Evolutionary conservation across 2,329 filamentous ascomycete genomes (phyloP).

Genomic region (Geosmithia flava): DNA sequence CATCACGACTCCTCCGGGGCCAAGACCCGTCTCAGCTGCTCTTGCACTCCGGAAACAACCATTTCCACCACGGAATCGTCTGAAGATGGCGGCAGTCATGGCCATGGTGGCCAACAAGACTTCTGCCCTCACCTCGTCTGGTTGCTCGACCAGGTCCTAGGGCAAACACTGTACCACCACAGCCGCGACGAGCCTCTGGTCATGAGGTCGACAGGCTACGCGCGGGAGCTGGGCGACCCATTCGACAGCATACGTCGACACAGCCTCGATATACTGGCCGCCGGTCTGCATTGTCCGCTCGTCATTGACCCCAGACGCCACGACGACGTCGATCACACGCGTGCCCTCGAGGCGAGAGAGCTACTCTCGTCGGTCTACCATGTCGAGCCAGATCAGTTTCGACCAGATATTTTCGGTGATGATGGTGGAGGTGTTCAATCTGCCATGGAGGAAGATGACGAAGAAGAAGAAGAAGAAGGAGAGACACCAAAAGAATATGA

Average conservation of each 20-base stretch:
- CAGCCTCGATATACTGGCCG: slow-evolving; percentile 37
- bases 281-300: slow-evolving; percentile 36
- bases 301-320: slow-evolving; percentile 16
- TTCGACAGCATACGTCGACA: slow-evolving; percentile 36
- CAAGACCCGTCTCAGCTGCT: slow-evolving; percentile 24
- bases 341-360: slow-evolving; percentile 36
- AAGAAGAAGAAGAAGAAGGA: background rate
- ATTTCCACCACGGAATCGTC: background rate
- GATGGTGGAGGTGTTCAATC: slow-evolving; percentile 12
- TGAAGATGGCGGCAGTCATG: slow-evolving; percentile 1
- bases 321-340: slow-evolving; percentile 17
- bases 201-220: slow-evolving; percentile 28
- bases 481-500: no score
- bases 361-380: slow-evolving; percentile 34
- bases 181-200: slow-evolving; percentile 23
- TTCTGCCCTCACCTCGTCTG: slow-evolving; percentile 39
- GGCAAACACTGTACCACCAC: slow-evolving; percentile 30
- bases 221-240: slow-evolving; percentile 33
- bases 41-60: slow-evolving; percentile 17
- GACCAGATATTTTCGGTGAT: slow-evolving; percentile 30
- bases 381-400: slow-evolving; percentile 25
- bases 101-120: slow-evolving; percentile 4
- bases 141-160: slow-evolving; percentile 40
- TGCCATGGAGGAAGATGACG: background rate
- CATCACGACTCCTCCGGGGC: slow-evolving; percentile 9